These are phyloP conservation scores for Saccharomycopsis sp. DNA, from an alignment of 805 yeast genomes.

Conservation along the genomic window DNA sequence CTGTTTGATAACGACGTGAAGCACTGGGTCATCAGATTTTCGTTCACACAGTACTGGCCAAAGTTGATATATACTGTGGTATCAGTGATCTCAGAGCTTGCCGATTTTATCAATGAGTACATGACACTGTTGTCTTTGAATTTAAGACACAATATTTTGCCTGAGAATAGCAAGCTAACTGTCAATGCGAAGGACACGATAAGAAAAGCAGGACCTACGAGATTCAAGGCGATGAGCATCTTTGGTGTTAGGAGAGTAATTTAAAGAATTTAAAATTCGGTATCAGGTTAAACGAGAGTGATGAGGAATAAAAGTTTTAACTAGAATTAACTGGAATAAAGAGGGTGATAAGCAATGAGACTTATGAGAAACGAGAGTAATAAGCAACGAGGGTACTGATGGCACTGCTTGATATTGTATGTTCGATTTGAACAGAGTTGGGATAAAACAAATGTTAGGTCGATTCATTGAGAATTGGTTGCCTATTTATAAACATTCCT, in stretches of 20 bases:
- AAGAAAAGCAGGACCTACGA: constrained; percentile 3
- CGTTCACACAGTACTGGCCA: constrained; percentile 5
- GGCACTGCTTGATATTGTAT: too few relatives aligned
- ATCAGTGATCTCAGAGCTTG: constrained; percentile 43
- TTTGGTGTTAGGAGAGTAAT: neutral
- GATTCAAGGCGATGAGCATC: neutral
- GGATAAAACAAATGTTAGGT: too few relatives aligned
- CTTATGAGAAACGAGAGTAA: too few relatives aligned
- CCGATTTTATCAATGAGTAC: constrained; percentile 25
- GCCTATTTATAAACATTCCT: too few relatives aligned
- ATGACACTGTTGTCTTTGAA: constrained; percentile 10
- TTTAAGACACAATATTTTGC: constrained; percentile 4
- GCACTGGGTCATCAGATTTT: constrained; percentile 3
- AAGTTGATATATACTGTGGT: constrained; percentile 7
- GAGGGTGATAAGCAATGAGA: too few relatives aligned
- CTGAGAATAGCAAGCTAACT: constrained; percentile 4
- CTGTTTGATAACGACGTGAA: constrained; percentile 8
- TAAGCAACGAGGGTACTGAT: too few relatives aligned
- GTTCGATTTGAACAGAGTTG: too few relatives aligned
- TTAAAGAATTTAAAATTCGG: neutral
- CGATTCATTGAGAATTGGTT: too few relatives aligned
- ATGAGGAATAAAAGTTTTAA: too few relatives aligned
- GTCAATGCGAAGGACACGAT: constrained; percentile 9
- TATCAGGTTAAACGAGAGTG: neutral
- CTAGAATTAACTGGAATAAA: too few relatives aligned